A percentile compares a stretch with the other conserved stretches of the same genome.
Evolutionary conservation across 345 rosid genomes (phyloP).

Genomic region (Streptanthus diversifolius): DNA sequence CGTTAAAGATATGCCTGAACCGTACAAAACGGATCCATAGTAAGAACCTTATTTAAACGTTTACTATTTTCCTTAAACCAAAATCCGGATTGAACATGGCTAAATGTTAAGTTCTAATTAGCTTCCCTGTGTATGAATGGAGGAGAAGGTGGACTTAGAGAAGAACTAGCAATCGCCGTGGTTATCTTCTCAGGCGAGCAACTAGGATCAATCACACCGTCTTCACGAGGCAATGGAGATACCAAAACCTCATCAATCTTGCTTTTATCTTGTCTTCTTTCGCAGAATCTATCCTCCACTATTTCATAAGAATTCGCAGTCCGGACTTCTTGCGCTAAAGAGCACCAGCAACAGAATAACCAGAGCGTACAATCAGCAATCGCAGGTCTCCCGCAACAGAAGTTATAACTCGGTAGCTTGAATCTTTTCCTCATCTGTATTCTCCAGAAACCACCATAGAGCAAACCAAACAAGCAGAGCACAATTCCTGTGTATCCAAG

Average conservation of each 20-base stretch:
- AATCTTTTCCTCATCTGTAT: conserved; percentile 87
- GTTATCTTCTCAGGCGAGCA: conserved; percentile 25
- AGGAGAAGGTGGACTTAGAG: conserved; percentile 65
- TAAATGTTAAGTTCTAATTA: conserved; percentile 16
- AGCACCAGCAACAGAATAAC: conserved; percentile 90
- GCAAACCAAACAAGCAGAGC: conserved; percentile 75
- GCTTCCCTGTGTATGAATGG: conserved; percentile 49
- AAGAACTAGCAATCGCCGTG: conserved; percentile 30
- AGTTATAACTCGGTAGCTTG: conserved; percentile 64
- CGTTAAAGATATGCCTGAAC: background rate
- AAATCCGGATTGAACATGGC: background rate
- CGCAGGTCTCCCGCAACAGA: conserved; percentile 58
- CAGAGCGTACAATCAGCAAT: conserved; percentile 69
- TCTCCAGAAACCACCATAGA: conserved; percentile 97
- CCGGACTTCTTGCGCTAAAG: conserved; percentile 89
- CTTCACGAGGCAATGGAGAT: conserved; percentile 50
- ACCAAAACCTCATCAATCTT: conserved; percentile 16
- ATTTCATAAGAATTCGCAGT: conserved; percentile 70
- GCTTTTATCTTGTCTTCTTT: conserved; percentile 26
- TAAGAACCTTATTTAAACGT: background rate
- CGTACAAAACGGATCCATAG: background rate
- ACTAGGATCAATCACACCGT: conserved; percentile 23
- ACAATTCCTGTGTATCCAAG: conserved; percentile 60
- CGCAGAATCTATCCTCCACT: conserved; percentile 50
- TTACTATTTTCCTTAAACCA: background rate